A percentile compares a stretch with the other conserved stretches of the same genome.
These are phyloP conservation scores for Colletotrichum lupini DNA, from an alignment of 2,329 filamentous ascomycete species.

Conservation along the genomic window DNA sequence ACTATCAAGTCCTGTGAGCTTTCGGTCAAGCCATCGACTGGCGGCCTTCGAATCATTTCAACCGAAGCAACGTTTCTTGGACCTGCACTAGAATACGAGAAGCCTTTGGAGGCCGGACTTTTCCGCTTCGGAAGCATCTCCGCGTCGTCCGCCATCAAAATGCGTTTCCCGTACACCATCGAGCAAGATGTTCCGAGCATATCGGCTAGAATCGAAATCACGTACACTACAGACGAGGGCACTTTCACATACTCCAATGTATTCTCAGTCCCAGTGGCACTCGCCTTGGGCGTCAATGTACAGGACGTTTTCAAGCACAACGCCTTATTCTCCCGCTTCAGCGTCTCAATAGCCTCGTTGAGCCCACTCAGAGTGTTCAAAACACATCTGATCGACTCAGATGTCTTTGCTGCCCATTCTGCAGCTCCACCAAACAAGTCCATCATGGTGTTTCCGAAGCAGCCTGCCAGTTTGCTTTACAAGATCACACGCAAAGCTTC, in stretches of 20 bases:
- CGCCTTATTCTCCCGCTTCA: slow-evolving; percentile 88
- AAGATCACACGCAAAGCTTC: slow-evolving; percentile 72
- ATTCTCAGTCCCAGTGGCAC: slow-evolving; percentile 74
- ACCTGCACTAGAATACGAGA: slow-evolving; percentile 55
- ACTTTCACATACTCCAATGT: slow-evolving; percentile 72
- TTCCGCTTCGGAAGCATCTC: slow-evolving; percentile 62
- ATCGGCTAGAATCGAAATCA: slow-evolving; percentile 79
- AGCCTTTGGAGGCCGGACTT: slow-evolving; percentile 63
- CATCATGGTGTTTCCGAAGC: slow-evolving; percentile 79
- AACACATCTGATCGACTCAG: slow-evolving; percentile 77
- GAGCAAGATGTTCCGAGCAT: slow-evolving; percentile 81
- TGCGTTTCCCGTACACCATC: slow-evolving; percentile 84
- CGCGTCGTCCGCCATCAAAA: slow-evolving; percentile 58
- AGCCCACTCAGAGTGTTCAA: slow-evolving; percentile 80
- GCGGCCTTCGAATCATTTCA: slow-evolving; percentile 72
- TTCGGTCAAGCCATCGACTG: slow-evolving; percentile 72
- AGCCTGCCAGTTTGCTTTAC: slow-evolving; percentile 85
- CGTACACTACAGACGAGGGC: slow-evolving; percentile 75
- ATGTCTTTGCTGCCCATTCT: slow-evolving; percentile 74
- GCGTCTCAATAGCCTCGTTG: slow-evolving; percentile 81
- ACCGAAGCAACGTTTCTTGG: slow-evolving; percentile 65
- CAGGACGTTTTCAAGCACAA: slow-evolving; percentile 93
- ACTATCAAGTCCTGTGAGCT: slow-evolving; percentile 68
- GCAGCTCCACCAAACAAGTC: slow-evolving; percentile 62
- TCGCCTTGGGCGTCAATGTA: slow-evolving; percentile 94